A percentile compares a stretch with the other conserved stretches of the same genome.
phyloP scores from a whole-genome alignment of 176 grass and related monocot genomes.

The Raddia guianensis region DNA sequence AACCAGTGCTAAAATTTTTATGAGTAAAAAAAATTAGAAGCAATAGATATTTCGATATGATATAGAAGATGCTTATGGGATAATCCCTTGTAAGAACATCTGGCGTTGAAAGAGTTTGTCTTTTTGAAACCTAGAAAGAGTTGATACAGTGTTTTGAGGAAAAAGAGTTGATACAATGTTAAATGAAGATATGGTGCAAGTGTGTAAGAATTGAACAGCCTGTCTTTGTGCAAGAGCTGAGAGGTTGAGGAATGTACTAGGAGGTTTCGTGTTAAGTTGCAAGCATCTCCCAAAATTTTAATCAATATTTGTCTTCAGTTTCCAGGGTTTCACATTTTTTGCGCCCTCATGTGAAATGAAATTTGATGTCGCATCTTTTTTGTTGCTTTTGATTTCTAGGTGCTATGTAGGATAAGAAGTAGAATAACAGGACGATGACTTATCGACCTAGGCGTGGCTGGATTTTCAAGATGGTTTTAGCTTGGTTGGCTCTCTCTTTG shows the following conservation, averaged over 20 bases:
- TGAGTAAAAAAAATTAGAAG: background rate
- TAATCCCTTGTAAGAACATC: constrained; percentile 5
- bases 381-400: background rate
- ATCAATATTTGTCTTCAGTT: background rate
- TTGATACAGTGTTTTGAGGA: background rate
- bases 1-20: background rate
- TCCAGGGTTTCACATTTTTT: background rate
- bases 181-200: background rate
- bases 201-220: background rate
- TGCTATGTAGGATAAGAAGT: background rate
- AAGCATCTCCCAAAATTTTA: background rate
- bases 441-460: background rate
- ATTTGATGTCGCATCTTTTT: background rate
- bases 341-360: background rate
- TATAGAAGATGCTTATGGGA: background rate
- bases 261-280: background rate
- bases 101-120: background rate
- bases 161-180: background rate
- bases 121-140: background rate
- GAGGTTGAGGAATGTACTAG: background rate
- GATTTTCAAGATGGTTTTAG: background rate
- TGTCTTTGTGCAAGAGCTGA: constrained; percentile 10
- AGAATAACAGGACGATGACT: background rate
- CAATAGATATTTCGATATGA: background rate
- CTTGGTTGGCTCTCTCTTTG: background rate